Conservation (phyloP, 2,329 filamentous ascomycete genomes). For the Boeremia exigua region DNA sequence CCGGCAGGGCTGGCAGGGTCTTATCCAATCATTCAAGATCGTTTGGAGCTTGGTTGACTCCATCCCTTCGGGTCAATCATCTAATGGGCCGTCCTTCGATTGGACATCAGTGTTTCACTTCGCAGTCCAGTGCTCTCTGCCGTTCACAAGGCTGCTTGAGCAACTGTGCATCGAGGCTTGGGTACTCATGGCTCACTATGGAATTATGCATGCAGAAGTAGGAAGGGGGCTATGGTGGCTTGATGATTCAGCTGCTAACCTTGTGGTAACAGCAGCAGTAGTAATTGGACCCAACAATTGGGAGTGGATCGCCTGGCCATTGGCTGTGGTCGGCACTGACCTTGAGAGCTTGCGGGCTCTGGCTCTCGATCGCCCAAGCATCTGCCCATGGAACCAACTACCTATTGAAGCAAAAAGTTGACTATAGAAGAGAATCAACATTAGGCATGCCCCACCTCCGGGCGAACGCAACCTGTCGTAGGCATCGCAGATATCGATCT, state of each 20-base stretch:
- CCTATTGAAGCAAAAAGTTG: neutral
- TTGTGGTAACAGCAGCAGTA: constrained; percentile 31
- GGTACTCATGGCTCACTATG: constrained; percentile 39
- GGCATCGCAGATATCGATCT: neutral
- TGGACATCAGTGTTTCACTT: constrained; percentile 31
- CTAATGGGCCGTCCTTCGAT: constrained; percentile 17
- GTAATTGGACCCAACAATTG: constrained; percentile 31
- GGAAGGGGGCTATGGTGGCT: constrained; percentile 28
- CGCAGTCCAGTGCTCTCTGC: constrained; percentile 19
- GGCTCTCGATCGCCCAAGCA: neutral
- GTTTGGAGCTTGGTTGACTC: constrained; percentile 27
- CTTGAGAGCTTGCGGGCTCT: constrained; percentile 19
- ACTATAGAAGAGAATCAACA: neutral
- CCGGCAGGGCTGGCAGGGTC: constrained; percentile 16
- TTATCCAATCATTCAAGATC: constrained; percentile 30
- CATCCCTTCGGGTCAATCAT: neutral
- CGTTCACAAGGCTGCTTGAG: constrained; percentile 30
- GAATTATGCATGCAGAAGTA: constrained; percentile 26
- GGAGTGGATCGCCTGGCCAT: constrained; percentile 36
- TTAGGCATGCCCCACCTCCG: neutral
- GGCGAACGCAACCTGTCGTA: neutral
- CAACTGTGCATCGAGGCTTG: constrained; percentile 31
- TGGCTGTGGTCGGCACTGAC: constrained; percentile 23
- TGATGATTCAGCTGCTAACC: constrained; percentile 23
- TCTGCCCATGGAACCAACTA: neutral